Evolutionary conservation across 1,139 yeast genomes (phyloP), one percentile per base, ranked within the genome.

Genomic region (Casaregolazyma lundiana): DNA sequence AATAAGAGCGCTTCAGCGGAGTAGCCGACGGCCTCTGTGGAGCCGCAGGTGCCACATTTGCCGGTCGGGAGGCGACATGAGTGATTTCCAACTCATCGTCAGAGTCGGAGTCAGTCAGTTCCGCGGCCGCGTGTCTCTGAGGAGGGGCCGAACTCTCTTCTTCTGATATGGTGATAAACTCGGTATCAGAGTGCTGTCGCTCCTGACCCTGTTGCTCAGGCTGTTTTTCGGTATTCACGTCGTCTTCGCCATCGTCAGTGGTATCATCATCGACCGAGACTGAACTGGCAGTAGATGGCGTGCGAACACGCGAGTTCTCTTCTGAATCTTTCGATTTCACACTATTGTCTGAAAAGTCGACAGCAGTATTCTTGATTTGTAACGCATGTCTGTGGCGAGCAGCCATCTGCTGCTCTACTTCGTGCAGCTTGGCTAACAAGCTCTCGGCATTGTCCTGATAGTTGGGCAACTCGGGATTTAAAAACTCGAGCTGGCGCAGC

Each of bases 81-180:
- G 35, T 43, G 32, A 43, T 43, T 20, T 43, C 46, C 35, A 43
- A 35, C 29, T 43, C 46, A 26, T 43, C 46, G 24, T 43, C 46
- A 11, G 41, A 37, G 18, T 29, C 41, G 6, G 15, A 20, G 2
- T 30, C 43, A 15, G 16, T 24, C 6, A 20, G 6, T 26, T 3
- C 3, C 15, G 32, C 11, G 6, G 5, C 13, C 13, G 4, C 3
- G 15, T 26, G 32, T 7, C 11, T 6, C 11, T 13, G 4, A 26
- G 32, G 32, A 26, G 15, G 32, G 2, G 13, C 17, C 7, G 30
- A 6, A 20, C 17, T 19, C 32, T 38, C 41, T 16, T 17, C 15
- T 18, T 38, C 41, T 7, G 41, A 38, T 3, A 26, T 22, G 7
- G 41, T 38, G n/a, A 30, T 22, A 18, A 26, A 22, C 6, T 38